Evolutionary conservation across 2,329 filamentous ascomycete species (phyloP).

Genomic region (Apiospora pterosperma): DNA sequence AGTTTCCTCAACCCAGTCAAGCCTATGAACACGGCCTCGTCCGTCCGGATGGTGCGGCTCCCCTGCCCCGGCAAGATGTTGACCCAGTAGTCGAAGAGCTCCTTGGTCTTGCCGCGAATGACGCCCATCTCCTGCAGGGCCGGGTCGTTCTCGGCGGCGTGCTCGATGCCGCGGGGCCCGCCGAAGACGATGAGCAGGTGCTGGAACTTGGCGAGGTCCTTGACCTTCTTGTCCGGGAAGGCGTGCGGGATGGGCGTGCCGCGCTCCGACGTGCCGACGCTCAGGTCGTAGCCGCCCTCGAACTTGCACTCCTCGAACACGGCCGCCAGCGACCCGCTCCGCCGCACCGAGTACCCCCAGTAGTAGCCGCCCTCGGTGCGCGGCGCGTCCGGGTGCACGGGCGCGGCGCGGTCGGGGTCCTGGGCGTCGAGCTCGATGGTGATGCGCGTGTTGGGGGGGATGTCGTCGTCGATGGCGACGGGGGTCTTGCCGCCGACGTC

Average conservation of each 20-base stretch:
- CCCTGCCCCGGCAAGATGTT: slow-evolving; percentile 79
- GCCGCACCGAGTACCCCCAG: slow-evolving; percentile 77
- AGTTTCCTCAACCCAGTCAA: slow-evolving; percentile 63
- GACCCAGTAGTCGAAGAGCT: slow-evolving; percentile 81
- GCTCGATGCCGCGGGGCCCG: slow-evolving; percentile 76
- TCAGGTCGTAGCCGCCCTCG: slow-evolving; percentile 76
- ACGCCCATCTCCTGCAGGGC: slow-evolving; percentile 59
- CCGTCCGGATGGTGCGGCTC: slow-evolving; percentile 77
- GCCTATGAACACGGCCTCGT: slow-evolving; percentile 78
- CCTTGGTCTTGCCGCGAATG: slow-evolving; percentile 58
- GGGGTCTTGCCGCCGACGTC: slow-evolving; percentile 55
- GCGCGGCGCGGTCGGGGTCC: slow-evolving; percentile 44
- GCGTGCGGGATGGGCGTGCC: slow-evolving; percentile 50
- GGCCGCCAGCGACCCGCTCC: slow-evolving; percentile 61
- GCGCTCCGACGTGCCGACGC: slow-evolving; percentile 80
- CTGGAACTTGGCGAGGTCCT: slow-evolving; percentile 46
- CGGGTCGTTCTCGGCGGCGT: slow-evolving; percentile 61
- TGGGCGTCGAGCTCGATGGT: slow-evolving; percentile 63
- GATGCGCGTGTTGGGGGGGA: slow-evolving; percentile 69
- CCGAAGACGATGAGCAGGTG: slow-evolving; percentile 79
- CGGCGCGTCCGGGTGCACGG: slow-evolving; percentile 65
- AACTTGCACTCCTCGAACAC: slow-evolving; percentile 76
- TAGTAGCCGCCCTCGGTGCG: slow-evolving; percentile 77
- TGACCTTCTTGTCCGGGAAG: slow-evolving; percentile 40
- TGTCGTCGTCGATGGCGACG: slow-evolving; percentile 53